Evolutionary conservation across 1,139 yeast species (phyloP), one percentile per base, ranked within the genome.

Genomic region (Meyerozyma athensensis): DNA sequence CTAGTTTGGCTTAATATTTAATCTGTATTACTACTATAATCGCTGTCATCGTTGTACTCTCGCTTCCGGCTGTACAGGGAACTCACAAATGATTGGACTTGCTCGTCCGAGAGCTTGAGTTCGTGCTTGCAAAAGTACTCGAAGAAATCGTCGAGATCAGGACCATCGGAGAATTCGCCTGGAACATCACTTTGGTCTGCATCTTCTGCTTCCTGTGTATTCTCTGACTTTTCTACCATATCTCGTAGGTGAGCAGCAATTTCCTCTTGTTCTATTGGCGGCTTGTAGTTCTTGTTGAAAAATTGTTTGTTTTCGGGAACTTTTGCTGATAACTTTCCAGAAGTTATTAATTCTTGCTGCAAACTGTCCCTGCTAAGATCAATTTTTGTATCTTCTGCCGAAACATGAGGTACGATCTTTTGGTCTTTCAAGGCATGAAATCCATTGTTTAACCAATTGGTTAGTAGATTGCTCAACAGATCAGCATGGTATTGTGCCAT

Each of bases 21-120:
- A 23, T 34, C 36, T 6, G 33, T 34, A 26, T 43, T 47, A 20
- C 50, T 47, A 12, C 34, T 34, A 24, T 50, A 50, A 19, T 47
- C 51, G 28, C 53, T 50, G 17, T 48, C 53, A 30, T 49, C 45
- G 32, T 46, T 46, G 30, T 47, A 43, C 8, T 32, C 33, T 7
- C 20, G 16, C 10, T 18, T 24, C 7, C 10, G 12, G 17, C 14
- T 12, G 21, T 28, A 19, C 7, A 8, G 10, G 10, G 23, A 21
- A 7, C 14, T 28, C 13, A 28, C 32, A 28, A 28, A 28, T 14
- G 20, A 19, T 7, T 12, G 19, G 10, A 28, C 18, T 12, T 28
- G 20, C 12, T 18, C 20, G 12, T 28, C 32, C 12, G 20, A 18
- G 12, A 28, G 13, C 21, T 28, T 28, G 32, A 28, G 32, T 14